Evolutionary conservation across 1,284 basidiomycete genomes (phyloP), one percentile per base, ranked within the genome.

Genomic region (Singerocomus inundabilis): DNA sequence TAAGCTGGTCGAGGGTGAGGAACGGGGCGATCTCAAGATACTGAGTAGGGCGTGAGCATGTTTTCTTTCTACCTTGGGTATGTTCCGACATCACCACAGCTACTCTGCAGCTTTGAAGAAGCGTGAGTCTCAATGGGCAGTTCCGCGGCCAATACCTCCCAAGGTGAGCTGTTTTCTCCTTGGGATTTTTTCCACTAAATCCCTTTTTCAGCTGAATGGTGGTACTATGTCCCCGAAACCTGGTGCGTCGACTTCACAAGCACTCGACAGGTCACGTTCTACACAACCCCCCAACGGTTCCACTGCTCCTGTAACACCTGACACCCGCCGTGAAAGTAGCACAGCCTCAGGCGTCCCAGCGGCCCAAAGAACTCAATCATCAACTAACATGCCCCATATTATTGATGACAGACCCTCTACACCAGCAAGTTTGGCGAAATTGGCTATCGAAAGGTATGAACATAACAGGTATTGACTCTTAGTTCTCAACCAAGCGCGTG

Each of bases 11-110:
- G 82, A 84, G 55, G 81, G 74, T 16, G 92, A 94, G 68, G 81
- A 84, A 52, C 80, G 89, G 15, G 84, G 82, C n/a, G 88, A 92
- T 62, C 70, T 95, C 38, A 91, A 91, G 64, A 86, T 93, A 51
- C 72, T 93, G 33, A 88, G 84, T 7, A 76, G 81, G 68, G 85
- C 90, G 83, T 92, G 68, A 64, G 82, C 70, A 31, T 18, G 18
- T 26, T 43, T 40, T 46, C 39, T 42, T 49, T 35, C n/a, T 31
- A 13, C 8, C 0, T 2, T 25, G 32, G 21, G n/a, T 36, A 36
- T 38, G 7, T 25, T 47, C 42, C 67, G 36, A 64, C 26, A 43
- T 46, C 16, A 39, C 48, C 24, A 7, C 39, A 87, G 85, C 21
- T 89, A 89, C 64, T 78, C 79, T 31, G 84, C 86, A 3, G 79